Evolutionary conservation across 306 rosid species (phyloP), one percentile per base, ranked within the genome.

Genomic region (Canavalia ensiformis): DNA sequence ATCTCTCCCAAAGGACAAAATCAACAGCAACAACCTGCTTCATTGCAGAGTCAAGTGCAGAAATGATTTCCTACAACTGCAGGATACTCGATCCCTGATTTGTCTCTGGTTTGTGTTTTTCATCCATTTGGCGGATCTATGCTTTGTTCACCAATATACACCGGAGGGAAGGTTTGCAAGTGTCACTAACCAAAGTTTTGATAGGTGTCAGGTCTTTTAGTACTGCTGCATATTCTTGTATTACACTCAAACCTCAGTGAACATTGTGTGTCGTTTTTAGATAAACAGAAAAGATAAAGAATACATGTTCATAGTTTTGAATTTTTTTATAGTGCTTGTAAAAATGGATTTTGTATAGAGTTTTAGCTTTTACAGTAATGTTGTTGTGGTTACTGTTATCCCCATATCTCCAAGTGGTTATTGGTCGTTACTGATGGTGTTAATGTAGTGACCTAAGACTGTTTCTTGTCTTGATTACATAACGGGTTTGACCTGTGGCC

Each of bases 1-100:
- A 70, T 83, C 87, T 92, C 95, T 75, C 86, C 89, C 50, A 95
- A 89, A 89, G 91, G 87, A 83, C 90, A 87, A 64, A 86, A 82
- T 77, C 92, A 86, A 60, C 88, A 59, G 67, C 92, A 85, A 80
- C 95, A 88, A 70, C 82, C 77, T 2, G 55, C 93, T 44, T 54
- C 86, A 35, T 83, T 74, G 0, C 84, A 64, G 68, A 7, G 60
- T 60, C 85, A 83, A 80, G 84, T 59, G 79, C 87, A 81, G 87
- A 88, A 84, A 77, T 94, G 82, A 91, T 49, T 44, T 70, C 83
- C 81, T 8, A 42, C 64, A 50, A 60, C 68, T 73, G 73, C 73
- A 47, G 68, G 69, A 34, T 72, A 35, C 55, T 34, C 37, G 72
- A 44, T 44, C 39, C 81, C 33, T 25, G 63, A 35, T 30, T 34